Conservation (phyloP, 768 basidiomycete genomes). For the Amyloporia xantha region DNA sequence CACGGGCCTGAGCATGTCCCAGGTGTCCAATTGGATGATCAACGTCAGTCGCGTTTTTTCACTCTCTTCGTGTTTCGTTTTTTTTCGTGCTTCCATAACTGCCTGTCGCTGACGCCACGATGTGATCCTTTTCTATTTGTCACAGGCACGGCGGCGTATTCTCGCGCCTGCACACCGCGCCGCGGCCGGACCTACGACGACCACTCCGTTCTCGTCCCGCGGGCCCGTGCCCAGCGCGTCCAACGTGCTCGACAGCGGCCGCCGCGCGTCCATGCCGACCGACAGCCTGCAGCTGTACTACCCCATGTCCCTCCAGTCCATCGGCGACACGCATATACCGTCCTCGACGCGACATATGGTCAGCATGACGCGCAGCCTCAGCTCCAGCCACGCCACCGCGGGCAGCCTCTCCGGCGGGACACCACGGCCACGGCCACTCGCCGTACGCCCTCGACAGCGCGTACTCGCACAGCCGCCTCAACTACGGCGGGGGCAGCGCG, state of each 20-base stretch:
- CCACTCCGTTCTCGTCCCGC: conserved; percentile 57
- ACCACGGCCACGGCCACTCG: conserved; percentile 16
- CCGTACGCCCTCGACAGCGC: conserved; percentile 16
- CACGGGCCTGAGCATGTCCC: conserved; percentile 82
- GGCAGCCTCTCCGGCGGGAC: conserved; percentile 12
- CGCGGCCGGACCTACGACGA: conserved; percentile 71
- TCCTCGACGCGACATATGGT: conserved; percentile 22
- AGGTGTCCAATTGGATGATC: conserved; percentile 93
- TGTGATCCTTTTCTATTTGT: too few species aligned
- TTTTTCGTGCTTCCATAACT: conserved; percentile 7
- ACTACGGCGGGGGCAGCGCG: conserved; percentile 11
- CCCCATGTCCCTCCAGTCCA: conserved; percentile 68
- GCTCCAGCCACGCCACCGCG: conserved; percentile 19
- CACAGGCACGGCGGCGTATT: conserved; percentile 73
- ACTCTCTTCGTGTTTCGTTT: conserved; percentile 20
- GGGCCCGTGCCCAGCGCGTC: conserved; percentile 23
- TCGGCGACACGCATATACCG: conserved; percentile 15
- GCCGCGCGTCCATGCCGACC: conserved; percentile 63
- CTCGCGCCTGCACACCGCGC: conserved; percentile 77
- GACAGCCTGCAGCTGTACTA: conserved; percentile 72
- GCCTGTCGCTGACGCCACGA: background rate
- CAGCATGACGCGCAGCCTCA: conserved; percentile 21
- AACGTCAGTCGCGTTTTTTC: conserved; percentile 62
- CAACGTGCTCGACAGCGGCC: conserved; percentile 29
- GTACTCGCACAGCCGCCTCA: conserved; percentile 12